Evolutionary conservation across 202 grass and related monocot species (phyloP).

Genomic region (Panicum virgatum): DNA sequence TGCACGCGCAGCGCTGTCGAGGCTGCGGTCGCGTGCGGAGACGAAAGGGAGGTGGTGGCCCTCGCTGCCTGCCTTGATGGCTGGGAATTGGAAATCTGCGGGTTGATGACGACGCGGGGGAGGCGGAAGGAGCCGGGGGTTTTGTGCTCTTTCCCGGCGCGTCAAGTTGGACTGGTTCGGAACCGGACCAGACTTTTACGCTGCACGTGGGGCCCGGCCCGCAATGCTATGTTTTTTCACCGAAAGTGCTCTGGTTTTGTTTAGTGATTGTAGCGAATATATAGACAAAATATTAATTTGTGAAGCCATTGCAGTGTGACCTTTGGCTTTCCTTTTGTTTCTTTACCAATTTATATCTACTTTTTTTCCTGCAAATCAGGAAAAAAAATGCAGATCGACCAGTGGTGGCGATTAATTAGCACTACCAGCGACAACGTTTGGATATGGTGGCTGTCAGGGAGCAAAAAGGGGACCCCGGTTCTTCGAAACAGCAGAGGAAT

Average conservation of each 20-base stretch:
- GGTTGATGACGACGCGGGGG: conserved; percentile 26
- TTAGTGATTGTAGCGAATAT: too few relatives aligned
- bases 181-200: neutral
- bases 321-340: too few relatives aligned
- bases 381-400: too few relatives aligned
- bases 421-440: too few relatives aligned
- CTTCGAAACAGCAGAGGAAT: too few relatives aligned
- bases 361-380: too few relatives aligned
- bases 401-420: too few relatives aligned
- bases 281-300: too few relatives aligned
- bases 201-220: neutral
- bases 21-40: conserved; percentile 14
- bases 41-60: neutral
- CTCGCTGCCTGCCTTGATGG: neutral
- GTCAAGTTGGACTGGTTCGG: conserved; percentile 33
- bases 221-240: neutral
- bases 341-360: too few relatives aligned
- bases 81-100: conserved; percentile 33
- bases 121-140: neutral
- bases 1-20: neutral
- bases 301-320: too few relatives aligned
- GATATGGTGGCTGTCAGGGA: neutral
- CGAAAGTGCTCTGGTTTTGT: neutral
- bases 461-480: neutral
- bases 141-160: neutral